phyloP scores from a whole-genome alignment of 306 rosid species.

The Prunus mume region DNA sequence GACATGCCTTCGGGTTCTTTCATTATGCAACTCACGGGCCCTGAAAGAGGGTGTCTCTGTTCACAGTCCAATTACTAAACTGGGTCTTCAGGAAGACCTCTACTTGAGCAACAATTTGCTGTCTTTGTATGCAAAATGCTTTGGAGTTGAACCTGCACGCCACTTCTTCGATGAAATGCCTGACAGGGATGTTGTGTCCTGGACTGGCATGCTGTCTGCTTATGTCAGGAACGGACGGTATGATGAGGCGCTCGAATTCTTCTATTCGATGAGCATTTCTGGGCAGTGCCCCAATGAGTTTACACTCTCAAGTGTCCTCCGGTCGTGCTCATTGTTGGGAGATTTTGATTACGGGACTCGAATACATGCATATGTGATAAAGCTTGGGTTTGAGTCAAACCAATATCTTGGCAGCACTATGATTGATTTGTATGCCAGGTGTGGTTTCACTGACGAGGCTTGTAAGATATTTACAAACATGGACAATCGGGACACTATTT shows the following conservation, averaged over 20 bases:
- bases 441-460: constrained; percentile 36
- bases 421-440: constrained; percentile 54
- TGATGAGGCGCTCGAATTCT: constrained; percentile 48
- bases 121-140: constrained; percentile 50
- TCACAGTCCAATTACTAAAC: constrained; percentile 60
- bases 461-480: constrained; percentile 33
- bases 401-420: constrained; percentile 41
- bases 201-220: constrained; percentile 62
- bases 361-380: constrained; percentile 50
- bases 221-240: constrained; percentile 38
- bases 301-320: constrained; percentile 49
- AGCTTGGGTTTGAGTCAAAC: constrained; percentile 53
- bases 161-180: constrained; percentile 73
- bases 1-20: constrained; percentile 44
- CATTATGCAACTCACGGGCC: constrained; percentile 54
- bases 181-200: constrained; percentile 58
- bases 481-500: constrained; percentile 46
- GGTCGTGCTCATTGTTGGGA: constrained; percentile 48
- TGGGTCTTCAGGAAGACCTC: constrained; percentile 52
- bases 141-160: constrained; percentile 53
- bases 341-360: constrained; percentile 38
- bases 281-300: constrained; percentile 57
- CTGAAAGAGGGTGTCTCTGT: constrained; percentile 47
- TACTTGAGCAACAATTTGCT: constrained; percentile 54
- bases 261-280: constrained; percentile 37